Evolutionary conservation across 345 rosid genomes (phyloP).

Genomic region (Brassica cretica): DNA sequence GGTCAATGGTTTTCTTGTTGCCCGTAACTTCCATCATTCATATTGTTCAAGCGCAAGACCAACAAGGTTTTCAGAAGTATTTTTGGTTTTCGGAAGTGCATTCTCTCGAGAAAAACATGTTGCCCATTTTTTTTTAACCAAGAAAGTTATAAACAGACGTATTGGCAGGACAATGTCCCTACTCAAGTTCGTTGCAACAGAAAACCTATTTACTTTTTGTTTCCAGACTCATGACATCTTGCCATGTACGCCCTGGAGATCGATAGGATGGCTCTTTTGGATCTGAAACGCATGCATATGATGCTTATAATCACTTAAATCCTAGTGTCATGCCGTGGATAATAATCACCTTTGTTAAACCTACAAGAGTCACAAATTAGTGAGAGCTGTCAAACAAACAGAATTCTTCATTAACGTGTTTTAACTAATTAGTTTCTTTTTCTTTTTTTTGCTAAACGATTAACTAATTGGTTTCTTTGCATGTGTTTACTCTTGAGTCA

Average conservation of each 20-base stretch:
- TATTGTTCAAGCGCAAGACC: slow-evolving; percentile 33
- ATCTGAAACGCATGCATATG: neutral
- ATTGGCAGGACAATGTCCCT: neutral
- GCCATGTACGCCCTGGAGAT: neutral
- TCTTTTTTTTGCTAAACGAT: too few relatives aligned
- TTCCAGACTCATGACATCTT: slow-evolving; percentile 13
- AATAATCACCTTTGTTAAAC: too few relatives aligned
- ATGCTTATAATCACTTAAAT: neutral
- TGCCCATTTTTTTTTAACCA: neutral
- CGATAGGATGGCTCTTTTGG: neutral
- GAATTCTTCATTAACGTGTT: neutral
- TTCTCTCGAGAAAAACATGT: slow-evolving; percentile 1
- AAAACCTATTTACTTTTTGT: slow-evolving; percentile 12
- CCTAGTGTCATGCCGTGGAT: neutral
- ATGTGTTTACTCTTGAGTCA: neutral
- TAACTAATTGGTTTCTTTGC: neutral
- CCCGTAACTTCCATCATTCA: neutral
- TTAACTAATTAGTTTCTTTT: neutral
- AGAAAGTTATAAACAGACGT: neutral
- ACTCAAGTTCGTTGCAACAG: neutral
- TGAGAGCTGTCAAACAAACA: neutral
- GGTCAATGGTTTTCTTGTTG: neutral
- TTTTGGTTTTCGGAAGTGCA: neutral
- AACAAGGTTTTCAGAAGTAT: neutral
- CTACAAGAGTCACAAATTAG: neutral